Conservation (phyloP, 306 rosid genomes). For the Luffa acutangula region DNA sequence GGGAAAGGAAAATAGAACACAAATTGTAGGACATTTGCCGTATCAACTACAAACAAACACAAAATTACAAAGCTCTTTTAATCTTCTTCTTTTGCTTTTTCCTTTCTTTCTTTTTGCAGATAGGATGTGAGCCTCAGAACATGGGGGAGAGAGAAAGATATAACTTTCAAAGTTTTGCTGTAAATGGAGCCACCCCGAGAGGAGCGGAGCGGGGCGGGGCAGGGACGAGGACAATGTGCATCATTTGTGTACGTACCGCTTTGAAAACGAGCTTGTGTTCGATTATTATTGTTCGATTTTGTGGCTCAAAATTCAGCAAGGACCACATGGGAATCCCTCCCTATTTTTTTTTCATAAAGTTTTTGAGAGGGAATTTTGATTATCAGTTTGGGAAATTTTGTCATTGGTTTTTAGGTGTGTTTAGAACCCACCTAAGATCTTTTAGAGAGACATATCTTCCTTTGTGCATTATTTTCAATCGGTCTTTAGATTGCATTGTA, state of each 20-base stretch:
- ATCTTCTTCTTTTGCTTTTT: neutral
- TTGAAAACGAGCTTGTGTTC: neutral
- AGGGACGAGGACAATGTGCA: neutral
- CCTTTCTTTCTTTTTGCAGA: neutral
- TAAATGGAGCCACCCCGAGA: neutral
- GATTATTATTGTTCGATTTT: neutral
- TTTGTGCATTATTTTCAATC: neutral
- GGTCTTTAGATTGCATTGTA: neutral
- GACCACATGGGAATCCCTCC: neutral
- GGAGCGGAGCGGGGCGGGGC: neutral
- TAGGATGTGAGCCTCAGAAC: neutral
- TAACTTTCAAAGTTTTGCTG: slow-evolving; percentile 3
- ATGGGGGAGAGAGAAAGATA: neutral
- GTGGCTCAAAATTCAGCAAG: neutral
- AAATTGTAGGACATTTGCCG: neutral
- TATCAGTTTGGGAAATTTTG: neutral
- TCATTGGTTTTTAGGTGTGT: neutral
- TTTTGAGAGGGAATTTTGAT: neutral
- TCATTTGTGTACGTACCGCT: neutral
- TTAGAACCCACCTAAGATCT: neutral
- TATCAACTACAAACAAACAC: neutral
- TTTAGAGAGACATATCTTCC: neutral
- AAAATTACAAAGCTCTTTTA: neutral
- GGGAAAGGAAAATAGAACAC: neutral
- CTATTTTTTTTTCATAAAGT: neutral